Base-by-base conservation (phyloP, 129 eudicot species). In the Daucus carota region DNA sequence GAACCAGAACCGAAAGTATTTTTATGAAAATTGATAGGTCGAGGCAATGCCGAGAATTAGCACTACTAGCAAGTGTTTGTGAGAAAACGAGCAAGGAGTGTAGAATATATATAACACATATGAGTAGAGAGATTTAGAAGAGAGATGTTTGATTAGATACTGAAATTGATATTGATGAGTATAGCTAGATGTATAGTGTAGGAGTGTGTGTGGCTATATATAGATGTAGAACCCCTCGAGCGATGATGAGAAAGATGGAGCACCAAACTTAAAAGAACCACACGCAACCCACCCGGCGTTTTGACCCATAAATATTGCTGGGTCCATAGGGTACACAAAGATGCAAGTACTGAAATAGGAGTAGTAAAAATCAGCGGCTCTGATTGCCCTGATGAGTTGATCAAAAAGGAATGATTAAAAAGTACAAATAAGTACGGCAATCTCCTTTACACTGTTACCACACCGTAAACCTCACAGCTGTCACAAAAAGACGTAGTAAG, bases 251-350 rank as follows among this genome's bases (percentile, higher is more conserved):
- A 54, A 54, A 54, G 63, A 54, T 54, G 44, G 76, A 33, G 63
- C 72, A 38, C 70, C 22, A 43, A 36, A 33, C 59, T 20, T 67
- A 20, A 8, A 40, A 54, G 45, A 40, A 42, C 45, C 36, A 15
- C 76, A 28, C 70, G 62, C 77, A 45, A 54, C 70, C 77, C 69
- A 74, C 77, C 77, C 33, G 70, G 48, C 70, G n/a, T 40, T 34
- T 74, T 74, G 63, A 38, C 77, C 77, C 70, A 74, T 48, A 76
- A 78, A 40, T 62, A 70, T 70, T 62, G 76, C 63, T n/a, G 63
- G 63, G 31, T 54, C 63, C 63, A 54, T 54, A 54, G 63, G 63
- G 63, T 54, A 52, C 62, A 52, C 62, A 52, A 22, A 52, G 0
- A 52, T 52, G 10, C 15, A 54, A 54, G 31, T 54, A 7, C 63